Base-by-base conservation (phyloP, 208 protist species). In the Acanthamoeba sp. region DNA sequence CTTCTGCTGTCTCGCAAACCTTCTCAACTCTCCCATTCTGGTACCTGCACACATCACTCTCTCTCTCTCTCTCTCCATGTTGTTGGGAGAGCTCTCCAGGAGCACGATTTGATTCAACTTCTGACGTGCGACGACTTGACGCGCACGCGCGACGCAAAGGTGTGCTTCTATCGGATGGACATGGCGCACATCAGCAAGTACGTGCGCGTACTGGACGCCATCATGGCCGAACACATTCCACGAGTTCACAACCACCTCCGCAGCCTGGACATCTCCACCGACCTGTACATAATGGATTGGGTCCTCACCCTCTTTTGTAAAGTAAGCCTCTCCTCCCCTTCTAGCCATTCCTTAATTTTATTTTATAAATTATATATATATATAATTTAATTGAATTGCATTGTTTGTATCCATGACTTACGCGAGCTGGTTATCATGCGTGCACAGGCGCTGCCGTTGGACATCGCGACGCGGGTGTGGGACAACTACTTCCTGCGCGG, bases 261-360 rank as follows among this genome's bases (percentile, higher is more conserved):
- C 34, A 73, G 64, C 6, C 18, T 96, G 1, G 92, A 94, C 18
- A 96, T 96, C 42, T 64, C 95, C 42, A 84, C 95, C 5, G 89
- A 96, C n/a, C 32, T 96, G 32, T 96, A 94, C 64, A 93, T 96
- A 82, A 94, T 96, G 38, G 95, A 96, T 64, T 95, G 95, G 95
- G 91, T 96, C 5, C 45, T 96, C 27, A 96, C 95, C 5, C 82
- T 96, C 7, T 96, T 95, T 40, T 55, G 27, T 32, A 84, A 84
- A 32, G 36, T 73, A 38, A 2, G 64, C 16, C n/a, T 32, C 57
- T 22, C 16, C n/a, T 3, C n/a, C n/a, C 45, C 45, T 1, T 7
- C 64, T n/a, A 22, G 36, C 9, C 12, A 2, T 85, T 40, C 71
- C 12, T 57, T 52, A 34, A 12, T 45, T 3, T 55, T 50, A 9